These are phyloP conservation scores for Suhomyces wounanorum DNA, from an alignment of 1,139 yeast genomes.

Conservation along the genomic window DNA sequence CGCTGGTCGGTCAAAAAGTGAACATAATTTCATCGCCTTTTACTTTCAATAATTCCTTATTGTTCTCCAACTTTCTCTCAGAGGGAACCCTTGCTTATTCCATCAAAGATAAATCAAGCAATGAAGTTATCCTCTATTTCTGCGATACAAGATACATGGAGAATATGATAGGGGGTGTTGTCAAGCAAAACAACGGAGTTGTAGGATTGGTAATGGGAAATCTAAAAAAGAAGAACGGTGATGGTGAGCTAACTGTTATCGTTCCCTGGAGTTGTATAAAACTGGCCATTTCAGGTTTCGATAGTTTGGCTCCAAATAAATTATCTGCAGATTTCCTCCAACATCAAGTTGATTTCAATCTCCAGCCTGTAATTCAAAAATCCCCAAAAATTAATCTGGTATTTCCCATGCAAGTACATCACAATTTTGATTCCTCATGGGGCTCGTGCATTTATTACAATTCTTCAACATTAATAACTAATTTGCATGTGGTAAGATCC, in stretches of 20 bases:
- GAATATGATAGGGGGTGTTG: conserved; percentile 66
- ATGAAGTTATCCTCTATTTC: conserved; percentile 31
- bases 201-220: conserved; percentile 59
- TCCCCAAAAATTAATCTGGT: conserved; percentile 8
- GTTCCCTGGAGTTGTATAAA: conserved; percentile 45
- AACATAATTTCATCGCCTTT: conserved; percentile 52
- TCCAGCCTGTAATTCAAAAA: neutral
- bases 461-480: conserved; percentile 33
- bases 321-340: neutral
- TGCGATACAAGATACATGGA: conserved; percentile 61
- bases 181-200: conserved; percentile 11
- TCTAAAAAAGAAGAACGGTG: conserved; percentile 54
- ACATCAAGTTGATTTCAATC: neutral
- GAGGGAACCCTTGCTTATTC: conserved; percentile 48
- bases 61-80: conserved; percentile 52
- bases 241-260: conserved; percentile 58
- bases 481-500: conserved; percentile 38
- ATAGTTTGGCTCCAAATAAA: neutral
- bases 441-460: conserved; percentile 39
- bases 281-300: neutral
- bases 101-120: neutral
- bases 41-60: conserved; percentile 56
- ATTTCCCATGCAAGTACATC: conserved; percentile 17
- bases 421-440: conserved; percentile 25
- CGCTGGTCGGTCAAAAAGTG: conserved; percentile 18